A percentile compares a stretch with the other conserved stretches of the same genome.
Conservation (phyloP, 768 basidiomycete species). For the Leccinellum albellum region DNA sequence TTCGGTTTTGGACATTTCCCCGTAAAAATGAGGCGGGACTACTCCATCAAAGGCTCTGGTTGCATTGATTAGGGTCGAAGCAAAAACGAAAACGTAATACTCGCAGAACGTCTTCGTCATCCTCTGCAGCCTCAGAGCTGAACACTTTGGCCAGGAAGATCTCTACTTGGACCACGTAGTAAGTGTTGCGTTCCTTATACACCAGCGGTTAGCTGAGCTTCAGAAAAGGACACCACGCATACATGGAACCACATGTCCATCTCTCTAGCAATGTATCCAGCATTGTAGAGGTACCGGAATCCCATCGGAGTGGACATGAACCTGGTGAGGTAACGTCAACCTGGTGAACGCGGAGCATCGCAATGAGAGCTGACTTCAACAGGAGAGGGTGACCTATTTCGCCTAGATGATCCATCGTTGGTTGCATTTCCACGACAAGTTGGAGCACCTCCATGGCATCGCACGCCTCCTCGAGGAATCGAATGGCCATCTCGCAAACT, state of each 20-base stretch:
- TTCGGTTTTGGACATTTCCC: conserved; percentile 95
- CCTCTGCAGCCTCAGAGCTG: conserved; percentile 46
- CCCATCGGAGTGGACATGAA: conserved; percentile 94
- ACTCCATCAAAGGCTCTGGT: conserved; percentile 75
- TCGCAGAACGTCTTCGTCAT: conserved; percentile 66
- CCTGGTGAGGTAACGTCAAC: conserved; percentile 37
- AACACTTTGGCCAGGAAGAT: conserved; percentile 84
- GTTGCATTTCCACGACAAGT: conserved; percentile 90
- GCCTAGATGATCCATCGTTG: conserved; percentile 92
- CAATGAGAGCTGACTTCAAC: conserved; percentile 58
- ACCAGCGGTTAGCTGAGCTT: conserved; percentile 4
- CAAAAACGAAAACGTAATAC: conserved; percentile 13
- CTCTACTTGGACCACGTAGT: conserved; percentile 92
- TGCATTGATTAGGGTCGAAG: neutral
- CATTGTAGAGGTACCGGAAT: conserved; percentile 87
- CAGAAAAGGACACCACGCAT: conserved; percentile 24
- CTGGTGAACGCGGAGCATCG: neutral
- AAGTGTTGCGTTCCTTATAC: conserved; percentile 81
- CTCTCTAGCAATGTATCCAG: conserved; percentile 90
- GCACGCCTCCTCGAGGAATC: conserved; percentile 76
- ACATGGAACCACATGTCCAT: conserved; percentile 98
- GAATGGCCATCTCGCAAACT: conserved; percentile 87
- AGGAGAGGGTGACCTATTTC: conserved; percentile 87
- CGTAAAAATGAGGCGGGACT: conserved; percentile 94
- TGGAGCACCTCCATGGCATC: conserved; percentile 80